Conservation (phyloP, 2,329 filamentous ascomycete species). For the Sclerotinia borealis region DNA sequence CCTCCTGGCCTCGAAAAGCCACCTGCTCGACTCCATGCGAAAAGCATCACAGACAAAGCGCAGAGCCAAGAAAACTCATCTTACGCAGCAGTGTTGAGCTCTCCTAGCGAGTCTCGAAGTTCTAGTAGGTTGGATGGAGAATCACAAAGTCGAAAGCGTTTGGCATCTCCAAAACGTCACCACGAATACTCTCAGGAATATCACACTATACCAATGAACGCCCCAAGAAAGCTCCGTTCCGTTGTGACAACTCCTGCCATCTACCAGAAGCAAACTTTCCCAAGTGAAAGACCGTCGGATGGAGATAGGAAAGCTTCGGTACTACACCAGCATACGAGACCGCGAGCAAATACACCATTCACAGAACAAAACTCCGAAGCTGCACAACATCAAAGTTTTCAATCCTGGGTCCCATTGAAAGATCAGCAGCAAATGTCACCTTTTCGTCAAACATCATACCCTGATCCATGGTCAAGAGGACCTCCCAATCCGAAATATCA, state of each 20-base stretch:
- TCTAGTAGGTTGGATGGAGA: not conserved
- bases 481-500: slow-evolving; percentile 2
- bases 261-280: not conserved
- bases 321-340: not conserved
- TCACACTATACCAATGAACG: not conserved
- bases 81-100: too few species aligned
- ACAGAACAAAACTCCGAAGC: not conserved
- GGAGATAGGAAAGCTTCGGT: not conserved
- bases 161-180: slow-evolving; percentile 6
- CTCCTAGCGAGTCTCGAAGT: not conserved
- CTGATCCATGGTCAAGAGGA: slow-evolving; percentile 1
- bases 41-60: not conserved
- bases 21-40: not conserved
- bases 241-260: not conserved
- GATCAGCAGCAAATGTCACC: not conserved
- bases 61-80: not conserved
- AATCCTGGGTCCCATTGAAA: not conserved
- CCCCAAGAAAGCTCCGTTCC: not conserved
- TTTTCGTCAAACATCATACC: not conserved
- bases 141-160: not conserved
- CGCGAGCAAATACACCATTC: not conserved
- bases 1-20: not conserved
- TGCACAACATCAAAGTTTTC: not conserved
- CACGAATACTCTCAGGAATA: slow-evolving; percentile 4
- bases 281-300: not conserved